phyloP scores from a whole-genome alignment of 306 rosid genomes.

The Cajanus cajan region DNA sequence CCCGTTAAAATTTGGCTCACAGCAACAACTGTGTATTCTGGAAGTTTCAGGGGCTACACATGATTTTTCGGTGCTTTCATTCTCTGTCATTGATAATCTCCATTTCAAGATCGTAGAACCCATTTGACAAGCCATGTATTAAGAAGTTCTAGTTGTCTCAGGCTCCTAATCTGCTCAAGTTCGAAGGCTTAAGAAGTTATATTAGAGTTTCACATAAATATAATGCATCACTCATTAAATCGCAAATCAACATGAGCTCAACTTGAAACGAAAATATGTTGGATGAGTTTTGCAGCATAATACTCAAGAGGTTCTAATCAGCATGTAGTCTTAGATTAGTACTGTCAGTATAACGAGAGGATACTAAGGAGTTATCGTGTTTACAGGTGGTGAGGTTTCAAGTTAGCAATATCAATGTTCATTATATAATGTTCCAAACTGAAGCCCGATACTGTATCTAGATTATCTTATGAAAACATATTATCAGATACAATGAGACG shows the following conservation, averaged over 20 bases:
- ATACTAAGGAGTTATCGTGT: neutral
- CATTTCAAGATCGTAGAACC: conserved; percentile 40
- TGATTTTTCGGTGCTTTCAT: conserved; percentile 35
- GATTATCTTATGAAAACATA: neutral
- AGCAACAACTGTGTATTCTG: conserved; percentile 40
- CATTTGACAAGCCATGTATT: conserved; percentile 51
- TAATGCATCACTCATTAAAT: neutral
- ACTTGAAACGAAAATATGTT: neutral
- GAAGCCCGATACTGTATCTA: neutral
- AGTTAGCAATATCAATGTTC: neutral
- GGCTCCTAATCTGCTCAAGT: conserved; percentile 34
- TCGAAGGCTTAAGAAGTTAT: neutral
- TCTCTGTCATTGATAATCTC: conserved; percentile 43
- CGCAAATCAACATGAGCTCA: neutral
- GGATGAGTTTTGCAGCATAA: neutral
- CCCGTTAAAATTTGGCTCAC: conserved; percentile 37
- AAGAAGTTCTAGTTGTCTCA: neutral
- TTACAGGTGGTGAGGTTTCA: neutral
- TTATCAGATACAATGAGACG: neutral
- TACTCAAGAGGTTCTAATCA: neutral
- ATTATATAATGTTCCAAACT: neutral
- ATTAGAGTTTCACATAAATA: neutral
- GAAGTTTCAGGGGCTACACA: conserved; percentile 39
- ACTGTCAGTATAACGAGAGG: neutral
- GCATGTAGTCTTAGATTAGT: neutral